A percentile compares a stretch with the other conserved stretches of the same genome.
Conservation (phyloP, 305 asterid species). For the Solanum chacoense region DNA sequence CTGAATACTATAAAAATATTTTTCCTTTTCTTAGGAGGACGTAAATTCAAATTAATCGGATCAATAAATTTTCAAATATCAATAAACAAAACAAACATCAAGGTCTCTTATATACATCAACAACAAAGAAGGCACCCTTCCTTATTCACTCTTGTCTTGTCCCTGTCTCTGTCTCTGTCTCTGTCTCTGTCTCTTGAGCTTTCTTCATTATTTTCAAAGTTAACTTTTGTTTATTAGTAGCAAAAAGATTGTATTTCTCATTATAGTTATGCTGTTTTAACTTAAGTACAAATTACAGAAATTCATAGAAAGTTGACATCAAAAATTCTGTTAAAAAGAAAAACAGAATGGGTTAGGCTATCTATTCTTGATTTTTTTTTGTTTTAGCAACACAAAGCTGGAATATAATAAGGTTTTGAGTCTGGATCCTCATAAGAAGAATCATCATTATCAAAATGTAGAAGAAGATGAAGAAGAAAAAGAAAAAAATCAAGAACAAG, state of each 20-base stretch:
- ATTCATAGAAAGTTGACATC: neutral
- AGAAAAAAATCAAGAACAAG: constrained; percentile 15
- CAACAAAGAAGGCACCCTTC: constrained; percentile 7
- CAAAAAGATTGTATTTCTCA: neutral
- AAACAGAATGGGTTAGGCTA: constrained; percentile 64
- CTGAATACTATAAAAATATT: neutral
- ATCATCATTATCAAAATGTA: constrained; percentile 18
- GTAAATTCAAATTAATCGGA: neutral
- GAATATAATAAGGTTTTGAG: constrained; percentile 35
- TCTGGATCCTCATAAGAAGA: constrained; percentile 69
- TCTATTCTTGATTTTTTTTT: constrained; percentile 8
- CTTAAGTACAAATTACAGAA: constrained; percentile 13
- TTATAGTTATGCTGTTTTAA: neutral
- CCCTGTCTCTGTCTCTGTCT: neutral
- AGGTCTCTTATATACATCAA: neutral
- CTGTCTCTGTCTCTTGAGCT: neutral
- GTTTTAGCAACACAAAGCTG: constrained; percentile 28
- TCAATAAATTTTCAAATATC: neutral
- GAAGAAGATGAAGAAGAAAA: neutral
- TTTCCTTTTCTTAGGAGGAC: neutral
- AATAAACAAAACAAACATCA: neutral
- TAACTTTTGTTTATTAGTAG: neutral
- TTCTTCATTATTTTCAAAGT: neutral
- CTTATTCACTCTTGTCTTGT: neutral
- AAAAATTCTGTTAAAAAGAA: constrained; percentile 23